Base-by-base conservation (phyloP, 331 rosid genomes). In the Telfairia occidentalis region DNA sequence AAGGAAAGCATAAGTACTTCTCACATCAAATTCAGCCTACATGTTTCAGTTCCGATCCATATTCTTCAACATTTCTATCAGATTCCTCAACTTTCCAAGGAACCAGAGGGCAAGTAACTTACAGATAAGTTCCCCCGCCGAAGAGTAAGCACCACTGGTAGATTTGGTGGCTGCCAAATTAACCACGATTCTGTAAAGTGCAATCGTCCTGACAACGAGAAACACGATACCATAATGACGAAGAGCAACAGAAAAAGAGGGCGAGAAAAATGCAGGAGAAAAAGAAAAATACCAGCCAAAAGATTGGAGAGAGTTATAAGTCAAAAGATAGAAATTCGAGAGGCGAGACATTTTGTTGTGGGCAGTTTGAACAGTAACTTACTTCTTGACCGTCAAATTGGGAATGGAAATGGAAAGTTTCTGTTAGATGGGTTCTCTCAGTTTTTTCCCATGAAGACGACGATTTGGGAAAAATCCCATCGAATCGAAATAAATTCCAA, bases 281-380 rank as follows among this genome's bases (percentile, higher is more conserved):
- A 23, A 42, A 63, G 38, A 29, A 24, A 64, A n/a, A 34, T 16
- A 89, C 98, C 98, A 91, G 83, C 89, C 96, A 12, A 83, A 26
- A 0, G 92, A 85, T 71, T 91, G 96, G 69, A 86, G 76, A 71
- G 92, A 79, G 70, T 94, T 91, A 96, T 90, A 94, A 57, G 92
- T 67, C 11, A 84, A 74, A 24, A 95, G 96, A 83, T 85, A 91
- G 60, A 80, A 82, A 2, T 82, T 78, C 38, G 95, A 85, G 29
- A 38, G 48, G 21, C 38, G 49, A 78, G 80, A 13, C 93, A 89
- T 89, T 81, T 10, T 73, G 13, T 5, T 5, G 63, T 35, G 5
- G 71, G 16, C 16, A 63, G 43, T 10, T 24, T 18, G 59, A 61
- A 61, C 45, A 61, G 69, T 32, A 32, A 32, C 45, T 45, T 34